phyloP scores from a whole-genome alignment of 2,329 filamentous ascomycete species.

The Sphaerulina populicola region DNA sequence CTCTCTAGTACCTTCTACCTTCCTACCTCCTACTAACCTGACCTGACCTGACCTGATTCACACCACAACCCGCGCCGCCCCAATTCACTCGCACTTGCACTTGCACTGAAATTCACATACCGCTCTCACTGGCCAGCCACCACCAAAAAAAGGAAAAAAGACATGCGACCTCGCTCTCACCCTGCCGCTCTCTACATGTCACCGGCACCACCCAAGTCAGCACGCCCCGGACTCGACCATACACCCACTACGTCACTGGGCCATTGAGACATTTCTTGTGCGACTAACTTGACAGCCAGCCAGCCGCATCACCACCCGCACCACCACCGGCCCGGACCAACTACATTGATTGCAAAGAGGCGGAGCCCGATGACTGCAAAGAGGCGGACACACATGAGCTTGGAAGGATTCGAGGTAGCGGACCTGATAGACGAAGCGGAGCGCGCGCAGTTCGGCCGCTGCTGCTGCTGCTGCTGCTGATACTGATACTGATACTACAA shows the following conservation, averaged over 20 bases:
- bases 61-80: no score
- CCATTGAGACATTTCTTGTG: background rate
- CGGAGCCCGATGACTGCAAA: constrained; percentile 11
- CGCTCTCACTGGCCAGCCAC: no score
- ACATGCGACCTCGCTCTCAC: background rate
- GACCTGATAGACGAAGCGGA: background rate
- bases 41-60: no score
- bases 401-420: constrained; percentile 11
- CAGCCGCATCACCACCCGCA: constrained; percentile 1
- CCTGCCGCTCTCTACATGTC: background rate
- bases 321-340: no score
- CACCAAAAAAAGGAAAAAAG: no score
- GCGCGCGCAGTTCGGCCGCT: no score
- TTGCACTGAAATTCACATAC: no score
- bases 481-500: no score
- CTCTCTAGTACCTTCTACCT: no score
- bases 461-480: no score
- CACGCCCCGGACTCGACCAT: background rate
- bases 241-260: constrained; percentile 2
- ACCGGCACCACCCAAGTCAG: background rate
- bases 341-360: constrained; percentile 6
- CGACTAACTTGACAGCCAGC: background rate
- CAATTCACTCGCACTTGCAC: no score
- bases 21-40: no score
- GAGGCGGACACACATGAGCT: constrained; percentile 9